Percentiles rank a stretch among this genome's conserved stretches.
These are phyloP conservation scores for Phoenix dactylifera DNA, from an alignment of 176 grass and related monocot species.

Conservation along the genomic window DNA sequence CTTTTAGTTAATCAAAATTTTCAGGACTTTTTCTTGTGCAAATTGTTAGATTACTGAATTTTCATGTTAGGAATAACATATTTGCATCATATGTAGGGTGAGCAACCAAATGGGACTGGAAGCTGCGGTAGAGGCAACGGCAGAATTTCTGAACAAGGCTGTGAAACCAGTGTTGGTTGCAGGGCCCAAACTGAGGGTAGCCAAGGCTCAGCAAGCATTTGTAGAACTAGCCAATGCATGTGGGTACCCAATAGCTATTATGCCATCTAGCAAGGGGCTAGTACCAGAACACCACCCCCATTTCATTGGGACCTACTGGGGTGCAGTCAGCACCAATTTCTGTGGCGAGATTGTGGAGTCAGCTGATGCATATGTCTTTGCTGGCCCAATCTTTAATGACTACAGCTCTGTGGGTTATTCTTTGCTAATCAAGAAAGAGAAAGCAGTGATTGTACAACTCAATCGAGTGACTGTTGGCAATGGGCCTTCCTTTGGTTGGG, in stretches of 20 bases:
- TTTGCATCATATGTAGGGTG: background rate
- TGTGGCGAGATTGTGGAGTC: constrained; percentile 18
- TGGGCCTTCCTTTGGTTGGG: constrained; percentile 14
- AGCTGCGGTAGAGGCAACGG: constrained; percentile 5
- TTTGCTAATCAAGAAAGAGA: constrained; percentile 12
- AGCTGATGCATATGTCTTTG: constrained; percentile 14
- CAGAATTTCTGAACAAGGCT: constrained; percentile 13
- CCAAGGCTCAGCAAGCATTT: constrained; percentile 1
- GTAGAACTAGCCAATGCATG: constrained; percentile 1
- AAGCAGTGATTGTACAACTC: constrained; percentile 1
- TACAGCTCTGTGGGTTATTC: constrained; percentile 14
- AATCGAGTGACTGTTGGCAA: constrained; percentile 4
- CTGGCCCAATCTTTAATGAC: constrained; percentile 9
- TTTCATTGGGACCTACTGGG: constrained; percentile 14
- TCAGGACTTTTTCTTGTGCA: background rate
- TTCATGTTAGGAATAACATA: background rate
- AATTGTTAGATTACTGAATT: background rate
- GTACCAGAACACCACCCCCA: constrained; percentile 14
- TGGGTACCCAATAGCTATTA: constrained; percentile 9
- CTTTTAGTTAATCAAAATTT: background rate
- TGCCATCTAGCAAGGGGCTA: constrained; percentile 11
- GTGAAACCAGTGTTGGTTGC: constrained; percentile 11
- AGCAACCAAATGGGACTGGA: constrained; percentile 8
- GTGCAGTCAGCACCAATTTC: constrained; percentile 14
- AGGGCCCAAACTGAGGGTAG: constrained; percentile 14